Evolutionary conservation across 805 yeast genomes (phyloP), one percentile per base, ranked within the genome.

Genomic region (Saccharomyces jurei): DNA sequence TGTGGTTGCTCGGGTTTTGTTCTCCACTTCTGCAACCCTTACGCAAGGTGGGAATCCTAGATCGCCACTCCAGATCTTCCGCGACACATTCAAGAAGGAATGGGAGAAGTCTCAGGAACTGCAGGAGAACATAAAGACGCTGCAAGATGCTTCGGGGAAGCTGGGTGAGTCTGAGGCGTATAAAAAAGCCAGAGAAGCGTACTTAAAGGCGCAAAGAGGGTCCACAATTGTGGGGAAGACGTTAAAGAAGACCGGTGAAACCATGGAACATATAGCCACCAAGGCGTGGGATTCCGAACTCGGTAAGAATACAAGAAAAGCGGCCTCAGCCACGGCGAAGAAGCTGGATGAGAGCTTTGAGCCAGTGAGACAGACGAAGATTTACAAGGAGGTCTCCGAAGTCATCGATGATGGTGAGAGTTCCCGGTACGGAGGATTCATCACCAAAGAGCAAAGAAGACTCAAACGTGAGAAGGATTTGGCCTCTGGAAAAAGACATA

Each of bases 251-350:
- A 94, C 98, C 4, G 97, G 97, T n/a, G 89, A 87, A 63, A 92
- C 84, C 44, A 89, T 94, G 36, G 98, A 97, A 53, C 85, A 80
- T 55, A 96, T 84, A 48, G 98, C 97, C 3, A 77, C 80, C 44
- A 86, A 84, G 56, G 97, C 97, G 0, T 94, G 99, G 99, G 97
- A 94, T 57, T 89, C 97, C 1, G 88, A 94, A 26, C 87, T 92
- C 47, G 94, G 96, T 57, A 83, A 85, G 69, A 86, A 85, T 50
- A 91, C 96, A n/a, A 81, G 98, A 65, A 78, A 82, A 48, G 89
- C 90, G 0, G 92, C 89, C n/a, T 80, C 78, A 55, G 79, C 81
- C 52, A 83, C 97, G 3, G 97, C 95, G 1, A 89, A 88, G 53
- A 83, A 79, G 13, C 84, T 92, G n/a, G 94, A 89, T 64, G 89